Evolutionary conservation across 768 basidiomycete species (phyloP).

Genomic region (Kwoniella dejecticola): DNA sequence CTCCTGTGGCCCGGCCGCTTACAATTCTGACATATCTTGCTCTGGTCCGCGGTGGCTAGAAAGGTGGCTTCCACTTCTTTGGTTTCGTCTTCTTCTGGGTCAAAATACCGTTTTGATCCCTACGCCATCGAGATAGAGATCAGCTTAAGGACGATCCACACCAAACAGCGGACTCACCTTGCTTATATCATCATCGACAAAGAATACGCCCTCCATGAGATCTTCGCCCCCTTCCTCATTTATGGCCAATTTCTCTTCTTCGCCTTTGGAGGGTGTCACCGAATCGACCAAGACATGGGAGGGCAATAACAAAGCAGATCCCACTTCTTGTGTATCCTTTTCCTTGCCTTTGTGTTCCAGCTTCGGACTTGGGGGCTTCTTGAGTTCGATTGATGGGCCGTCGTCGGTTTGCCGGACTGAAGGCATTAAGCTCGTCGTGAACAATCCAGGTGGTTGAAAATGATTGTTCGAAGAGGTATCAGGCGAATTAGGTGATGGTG

Average conservation of each 20-base stretch:
- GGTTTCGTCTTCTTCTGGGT: slow-evolving; percentile 22
- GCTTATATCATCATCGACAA: slow-evolving; percentile 42
- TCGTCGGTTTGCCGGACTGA: neutral
- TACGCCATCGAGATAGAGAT: slow-evolving; percentile 2
- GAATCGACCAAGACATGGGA: slow-evolving; percentile 36
- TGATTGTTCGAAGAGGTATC: slow-evolving; percentile 11
- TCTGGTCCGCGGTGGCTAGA: slow-evolving; percentile 43
- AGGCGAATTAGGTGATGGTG: slow-evolving; percentile 2
- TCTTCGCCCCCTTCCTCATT: slow-evolving; percentile 10
- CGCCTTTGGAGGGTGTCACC: neutral
- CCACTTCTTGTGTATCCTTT: neutral
- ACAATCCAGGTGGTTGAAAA: slow-evolving; percentile 28
- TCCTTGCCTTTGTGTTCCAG: slow-evolving; percentile 5
- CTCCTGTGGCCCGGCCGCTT: slow-evolving; percentile 44
- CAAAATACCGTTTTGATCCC: slow-evolving; percentile 45
- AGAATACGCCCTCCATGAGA: slow-evolving; percentile 44
- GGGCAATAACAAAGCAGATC: slow-evolving; percentile 28
- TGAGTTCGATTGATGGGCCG: neutral
- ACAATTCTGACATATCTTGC: slow-evolving; percentile 41
- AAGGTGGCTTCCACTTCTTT: slow-evolving; percentile 41
- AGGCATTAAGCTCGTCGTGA: slow-evolving; percentile 19
- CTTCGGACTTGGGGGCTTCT: slow-evolving; percentile 8
- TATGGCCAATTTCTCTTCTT: slow-evolving; percentile 12
- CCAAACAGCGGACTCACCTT: slow-evolving; percentile 21
- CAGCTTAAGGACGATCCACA: neutral